Percentiles rank a stretch among this genome's conserved stretches.
Evolutionary conservation across 306 rosid species (phyloP).

Genomic region (Glycine latifolia): DNA sequence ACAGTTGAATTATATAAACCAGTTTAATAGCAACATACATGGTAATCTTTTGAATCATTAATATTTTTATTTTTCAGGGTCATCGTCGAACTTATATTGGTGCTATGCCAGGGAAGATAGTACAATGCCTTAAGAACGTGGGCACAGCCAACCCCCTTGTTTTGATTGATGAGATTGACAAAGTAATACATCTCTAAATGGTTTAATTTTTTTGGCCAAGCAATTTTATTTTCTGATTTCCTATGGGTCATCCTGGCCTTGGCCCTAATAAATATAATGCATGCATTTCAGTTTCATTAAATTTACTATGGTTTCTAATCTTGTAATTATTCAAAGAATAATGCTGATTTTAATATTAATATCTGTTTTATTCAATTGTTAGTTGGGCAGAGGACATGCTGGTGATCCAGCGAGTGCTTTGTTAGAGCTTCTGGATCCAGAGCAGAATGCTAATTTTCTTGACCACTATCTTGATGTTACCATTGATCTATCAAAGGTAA

Average conservation of each 20-base stretch:
- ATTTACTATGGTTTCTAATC: slow-evolving; percentile 12
- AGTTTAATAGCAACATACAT: slow-evolving; percentile 21
- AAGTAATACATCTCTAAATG: slow-evolving; percentile 60
- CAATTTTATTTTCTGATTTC: slow-evolving; percentile 30
- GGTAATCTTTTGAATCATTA: slow-evolving; percentile 34
- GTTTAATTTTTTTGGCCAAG: slow-evolving; percentile 40
- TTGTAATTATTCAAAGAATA: background rate
- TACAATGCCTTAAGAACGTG: slow-evolving; percentile 97
- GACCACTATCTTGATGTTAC: slow-evolving; percentile 99
- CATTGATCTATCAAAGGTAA: slow-evolving; percentile 95
- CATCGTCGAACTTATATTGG: slow-evolving; percentile 99
- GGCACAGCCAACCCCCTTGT: slow-evolving; percentile 99
- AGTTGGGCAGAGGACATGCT: slow-evolving; percentile 98
- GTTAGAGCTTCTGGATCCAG: slow-evolving; percentile 99
- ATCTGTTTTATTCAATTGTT: slow-evolving; percentile 55
- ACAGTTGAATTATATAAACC: slow-evolving; percentile 28
- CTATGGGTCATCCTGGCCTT: background rate
- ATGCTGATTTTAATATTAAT: slow-evolving; percentile 38
- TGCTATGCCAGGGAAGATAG: slow-evolving; percentile 99
- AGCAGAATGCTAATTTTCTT: slow-evolving; percentile 98
- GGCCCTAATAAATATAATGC: slow-evolving; percentile 24
- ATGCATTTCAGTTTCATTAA: slow-evolving; percentile 19
- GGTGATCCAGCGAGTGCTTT: slow-evolving; percentile 99
- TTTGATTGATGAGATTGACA: slow-evolving; percentile 97
- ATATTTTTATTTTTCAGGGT: slow-evolving; percentile 68